These are phyloP conservation scores for Stephanodiscus triporus DNA, from an alignment of 108 stramenopile genomes.

Conservation along the genomic window DNA sequence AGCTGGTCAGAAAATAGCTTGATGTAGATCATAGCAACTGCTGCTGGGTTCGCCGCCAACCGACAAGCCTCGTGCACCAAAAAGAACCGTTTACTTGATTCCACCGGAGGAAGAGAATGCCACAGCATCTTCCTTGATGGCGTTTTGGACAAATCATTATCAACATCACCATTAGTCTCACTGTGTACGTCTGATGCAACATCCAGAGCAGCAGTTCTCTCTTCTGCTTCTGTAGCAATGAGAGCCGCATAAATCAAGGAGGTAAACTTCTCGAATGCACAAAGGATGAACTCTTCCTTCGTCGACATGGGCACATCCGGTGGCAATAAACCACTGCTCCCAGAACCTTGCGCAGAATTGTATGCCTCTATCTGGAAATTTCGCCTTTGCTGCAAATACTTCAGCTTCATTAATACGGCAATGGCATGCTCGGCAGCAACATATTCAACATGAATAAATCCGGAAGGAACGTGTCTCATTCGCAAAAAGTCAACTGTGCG, in stretches of 20 bases:
- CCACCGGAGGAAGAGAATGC: slow-evolving; percentile 37
- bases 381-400: slow-evolving; percentile 51
- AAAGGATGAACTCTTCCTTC: slow-evolving; percentile 41
- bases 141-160: slow-evolving; percentile 10
- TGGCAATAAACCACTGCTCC: slow-evolving; percentile 8
- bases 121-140: slow-evolving; percentile 36
- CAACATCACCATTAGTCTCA: not conserved
- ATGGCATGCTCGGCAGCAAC: slow-evolving; percentile 46
- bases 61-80: slow-evolving; percentile 60
- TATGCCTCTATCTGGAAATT: slow-evolving; percentile 27
- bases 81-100: slow-evolving; percentile 29
- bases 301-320: slow-evolving; percentile 30
- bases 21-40: slow-evolving; percentile 56
- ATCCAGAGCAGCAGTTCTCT: slow-evolving; percentile 6
- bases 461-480: slow-evolving; percentile 77
- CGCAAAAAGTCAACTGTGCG: slow-evolving; percentile 77
- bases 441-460: slow-evolving; percentile 43
- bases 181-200: slow-evolving; percentile 7
- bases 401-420: slow-evolving; percentile 45
- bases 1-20: slow-evolving; percentile 63
- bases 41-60: slow-evolving; percentile 55
- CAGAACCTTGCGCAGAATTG: slow-evolving; percentile 9
- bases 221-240: slow-evolving; percentile 28
- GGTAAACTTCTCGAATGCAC: slow-evolving; percentile 38
- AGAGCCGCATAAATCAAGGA: slow-evolving; percentile 31